A percentile compares a stretch with the other conserved stretches of the same genome.
Evolutionary conservation across 495 filamentous ascomycete species (phyloP).

Genomic region (Aspergillus indologenus): DNA sequence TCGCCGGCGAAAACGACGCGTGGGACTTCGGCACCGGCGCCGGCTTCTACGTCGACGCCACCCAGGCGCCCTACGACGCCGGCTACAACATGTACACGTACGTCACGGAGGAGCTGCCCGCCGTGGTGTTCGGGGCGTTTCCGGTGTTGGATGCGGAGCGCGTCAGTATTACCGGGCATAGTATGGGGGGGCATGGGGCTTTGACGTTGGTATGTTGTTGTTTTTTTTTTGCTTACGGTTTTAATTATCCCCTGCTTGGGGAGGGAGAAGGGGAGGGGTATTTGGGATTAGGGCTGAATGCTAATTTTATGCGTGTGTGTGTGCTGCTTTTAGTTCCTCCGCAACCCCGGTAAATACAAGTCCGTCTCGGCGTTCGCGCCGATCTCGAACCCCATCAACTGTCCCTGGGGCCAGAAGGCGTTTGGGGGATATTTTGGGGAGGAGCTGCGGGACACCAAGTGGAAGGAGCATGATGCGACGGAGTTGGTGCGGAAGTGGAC

Average conservation of each 20-base stretch:
- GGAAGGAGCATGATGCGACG: constrained; percentile 90
- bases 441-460: constrained; percentile 58
- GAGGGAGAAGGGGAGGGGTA: background rate
- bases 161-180: constrained; percentile 85
- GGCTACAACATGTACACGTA: constrained; percentile 95
- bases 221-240: constrained; percentile 12
- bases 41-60: constrained; percentile 94
- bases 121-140: constrained; percentile 65
- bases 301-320: no score
- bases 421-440: constrained; percentile 86
- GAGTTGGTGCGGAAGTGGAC: constrained; percentile 78
- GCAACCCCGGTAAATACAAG: constrained; percentile 84
- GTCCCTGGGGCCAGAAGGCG: constrained; percentile 94
- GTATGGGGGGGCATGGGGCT: constrained; percentile 96
- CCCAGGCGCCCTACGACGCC: constrained; percentile 62
- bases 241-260: constrained; percentile 6
- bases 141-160: constrained; percentile 60
- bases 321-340: constrained; percentile 83
- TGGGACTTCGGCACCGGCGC: constrained; percentile 92
- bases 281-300: no score
- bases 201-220: constrained; percentile 62
- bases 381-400: constrained; percentile 80
- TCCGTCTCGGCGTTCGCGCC: constrained; percentile 88
- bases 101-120: constrained; percentile 75
- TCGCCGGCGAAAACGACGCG: constrained; percentile 74